Percentiles rank a stretch among this genome's conserved stretches.
These are phyloP conservation scores for Ogataea paradorogensis DNA, from an alignment of 805 yeast species.

Conservation along the genomic window DNA sequence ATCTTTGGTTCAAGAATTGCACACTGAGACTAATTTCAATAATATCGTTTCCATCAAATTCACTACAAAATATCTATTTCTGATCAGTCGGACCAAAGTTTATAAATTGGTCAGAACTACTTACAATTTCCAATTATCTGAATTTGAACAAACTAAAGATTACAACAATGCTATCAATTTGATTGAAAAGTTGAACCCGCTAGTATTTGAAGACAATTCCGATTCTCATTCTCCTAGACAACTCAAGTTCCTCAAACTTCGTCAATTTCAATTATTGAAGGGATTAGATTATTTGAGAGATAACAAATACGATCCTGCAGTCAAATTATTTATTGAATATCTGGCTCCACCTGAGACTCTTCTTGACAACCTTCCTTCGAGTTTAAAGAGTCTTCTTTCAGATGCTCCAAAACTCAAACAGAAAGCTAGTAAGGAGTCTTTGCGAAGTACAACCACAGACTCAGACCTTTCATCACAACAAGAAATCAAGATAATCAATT, in stretches of 20 bases:
- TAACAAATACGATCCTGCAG: constrained; percentile 34
- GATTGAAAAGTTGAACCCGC: constrained; percentile 33
- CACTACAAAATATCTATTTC: constrained; percentile 27
- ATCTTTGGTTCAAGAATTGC: constrained; percentile 32
- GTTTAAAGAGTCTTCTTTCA: constrained; percentile 13
- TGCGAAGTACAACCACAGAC: background rate
- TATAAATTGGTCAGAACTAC: constrained; percentile 27
- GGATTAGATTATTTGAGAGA: constrained; percentile 35
- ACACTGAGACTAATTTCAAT: constrained; percentile 2
- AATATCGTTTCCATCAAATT: constrained; percentile 21
- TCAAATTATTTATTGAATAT: constrained; percentile 46
- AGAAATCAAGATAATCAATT: constrained; percentile 36
- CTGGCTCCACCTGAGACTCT: constrained; percentile 60
- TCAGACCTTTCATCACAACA: constrained; percentile 21
- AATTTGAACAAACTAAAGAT: constrained; percentile 28
- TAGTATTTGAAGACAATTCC: constrained; percentile 16
- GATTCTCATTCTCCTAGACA: constrained; percentile 27
- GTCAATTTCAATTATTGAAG: constrained; percentile 42
- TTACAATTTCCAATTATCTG: constrained; percentile 34
- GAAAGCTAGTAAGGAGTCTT: constrained; percentile 11
- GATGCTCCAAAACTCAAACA: constrained; percentile 1
- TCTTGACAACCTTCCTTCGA: constrained; percentile 43
- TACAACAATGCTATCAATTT: constrained; percentile 46
- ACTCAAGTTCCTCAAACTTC: constrained; percentile 33
- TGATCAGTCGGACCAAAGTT: constrained; percentile 30